Evolutionary conservation across 306 rosid species (phyloP).

Genomic region (Pyrus communis): DNA sequence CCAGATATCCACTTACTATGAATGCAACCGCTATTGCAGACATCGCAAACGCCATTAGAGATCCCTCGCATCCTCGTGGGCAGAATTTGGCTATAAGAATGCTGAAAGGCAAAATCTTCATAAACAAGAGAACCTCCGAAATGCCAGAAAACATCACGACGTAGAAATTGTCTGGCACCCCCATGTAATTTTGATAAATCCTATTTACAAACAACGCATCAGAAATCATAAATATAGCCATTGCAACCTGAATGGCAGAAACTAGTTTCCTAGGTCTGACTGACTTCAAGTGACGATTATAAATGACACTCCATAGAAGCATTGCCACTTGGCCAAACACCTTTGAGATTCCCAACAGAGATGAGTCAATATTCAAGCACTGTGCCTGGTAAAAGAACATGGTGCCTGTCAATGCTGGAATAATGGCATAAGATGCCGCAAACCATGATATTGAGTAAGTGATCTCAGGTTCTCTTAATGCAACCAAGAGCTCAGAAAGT

Average conservation of each 20-base stretch:
- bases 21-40: constrained; percentile 67
- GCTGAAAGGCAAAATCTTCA: constrained; percentile 79
- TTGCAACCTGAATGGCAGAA: constrained; percentile 52
- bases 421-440: constrained; percentile 71
- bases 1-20: constrained; percentile 79
- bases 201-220: constrained; percentile 78
- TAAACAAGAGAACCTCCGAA: constrained; percentile 61
- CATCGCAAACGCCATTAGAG: constrained; percentile 87
- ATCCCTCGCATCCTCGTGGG: constrained; percentile 90
- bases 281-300: constrained; percentile 50
- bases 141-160: constrained; percentile 74
- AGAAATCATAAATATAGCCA: constrained; percentile 71
- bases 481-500: constrained; percentile 45
- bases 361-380: constrained; percentile 55
- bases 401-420: constrained; percentile 79
- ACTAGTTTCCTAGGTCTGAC: constrained; percentile 63
- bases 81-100: constrained; percentile 63
- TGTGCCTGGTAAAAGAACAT: constrained; percentile 94
- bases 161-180: constrained; percentile 57
- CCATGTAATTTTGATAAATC: constrained; percentile 44
- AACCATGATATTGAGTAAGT: constrained; percentile 70
- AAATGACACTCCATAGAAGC: constrained; percentile 73
- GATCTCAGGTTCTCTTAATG: constrained; percentile 61
- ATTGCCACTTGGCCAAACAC: constrained; percentile 83
- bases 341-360: constrained; percentile 71